phyloP scores from a whole-genome alignment of 768 basidiomycete species.

The Serendipita sp. region DNA sequence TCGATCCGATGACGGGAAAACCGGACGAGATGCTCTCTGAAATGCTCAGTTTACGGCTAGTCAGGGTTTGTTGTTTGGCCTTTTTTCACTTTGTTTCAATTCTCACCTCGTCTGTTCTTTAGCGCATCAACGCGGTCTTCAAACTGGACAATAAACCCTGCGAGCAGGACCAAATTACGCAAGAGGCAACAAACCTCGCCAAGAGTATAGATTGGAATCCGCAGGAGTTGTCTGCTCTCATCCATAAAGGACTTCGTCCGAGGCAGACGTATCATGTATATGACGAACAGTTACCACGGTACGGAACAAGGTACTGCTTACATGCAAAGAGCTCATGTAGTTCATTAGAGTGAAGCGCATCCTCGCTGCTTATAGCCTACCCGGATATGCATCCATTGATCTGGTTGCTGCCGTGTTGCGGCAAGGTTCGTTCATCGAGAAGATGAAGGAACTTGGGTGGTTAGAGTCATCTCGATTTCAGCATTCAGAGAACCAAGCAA shows the following conservation, averaged over 20 bases:
- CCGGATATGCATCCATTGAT: constrained; percentile 6
- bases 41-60: not conserved
- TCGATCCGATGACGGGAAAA: not conserved
- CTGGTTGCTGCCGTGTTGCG: constrained; percentile 26
- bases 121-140: not conserved
- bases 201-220: not conserved
- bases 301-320: not conserved
- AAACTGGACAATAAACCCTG: not conserved
- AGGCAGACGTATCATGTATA: not conserved
- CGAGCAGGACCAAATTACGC: not conserved
- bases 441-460: constrained; percentile 41
- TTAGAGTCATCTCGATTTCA: constrained; percentile 29
- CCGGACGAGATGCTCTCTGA: not conserved
- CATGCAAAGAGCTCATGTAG: not conserved
- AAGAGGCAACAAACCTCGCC: not conserved
- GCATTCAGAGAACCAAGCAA: constrained; percentile 20
- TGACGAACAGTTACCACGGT: not conserved
- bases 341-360: constrained; percentile 3
- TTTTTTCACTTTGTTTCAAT: not conserved
- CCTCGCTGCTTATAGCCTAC: not conserved
- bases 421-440: constrained; percentile 38
- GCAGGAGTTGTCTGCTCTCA: not conserved
- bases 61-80: not conserved
- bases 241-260: not conserved
- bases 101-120: not conserved